Percentiles rank a stretch among this genome's conserved stretches.
Evolutionary conservation across 1,284 basidiomycete species (phyloP).

Genomic region (Peniophora sp.): DNA sequence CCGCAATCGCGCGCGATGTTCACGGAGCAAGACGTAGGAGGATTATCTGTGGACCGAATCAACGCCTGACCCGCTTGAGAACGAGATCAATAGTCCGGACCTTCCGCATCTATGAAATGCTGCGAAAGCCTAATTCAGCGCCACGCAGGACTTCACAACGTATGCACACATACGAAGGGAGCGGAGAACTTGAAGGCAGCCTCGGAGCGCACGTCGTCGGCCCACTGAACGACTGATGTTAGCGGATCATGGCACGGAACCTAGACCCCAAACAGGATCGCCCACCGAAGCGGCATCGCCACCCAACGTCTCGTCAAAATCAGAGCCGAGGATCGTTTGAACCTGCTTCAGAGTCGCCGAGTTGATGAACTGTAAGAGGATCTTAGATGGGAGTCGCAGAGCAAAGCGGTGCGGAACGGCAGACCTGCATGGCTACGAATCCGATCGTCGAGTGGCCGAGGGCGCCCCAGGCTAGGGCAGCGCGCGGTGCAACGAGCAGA

Average conservation of each 20-base stretch:
- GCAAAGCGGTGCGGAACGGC: neutral
- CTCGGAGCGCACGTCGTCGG: neutral
- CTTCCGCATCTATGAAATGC: conserved; percentile 44
- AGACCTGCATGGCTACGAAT: conserved; percentile 1
- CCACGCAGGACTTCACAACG: too few species aligned
- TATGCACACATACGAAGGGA: neutral
- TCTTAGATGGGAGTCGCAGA: too few species aligned
- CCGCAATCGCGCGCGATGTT: conserved; percentile 35
- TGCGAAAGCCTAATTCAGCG: too few species aligned
- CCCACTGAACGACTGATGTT: neutral
- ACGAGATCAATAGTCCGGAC: conserved; percentile 17
- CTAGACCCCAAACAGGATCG: neutral
- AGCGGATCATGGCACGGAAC: neutral
- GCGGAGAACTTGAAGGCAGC: neutral
- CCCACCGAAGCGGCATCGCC: neutral
- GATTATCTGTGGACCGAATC: conserved; percentile 27
- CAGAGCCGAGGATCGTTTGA: neutral
- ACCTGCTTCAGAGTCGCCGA: neutral
- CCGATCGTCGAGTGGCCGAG: neutral
- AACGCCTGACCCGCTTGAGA: neutral
- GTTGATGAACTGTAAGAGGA: neutral
- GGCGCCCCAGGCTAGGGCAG: neutral
- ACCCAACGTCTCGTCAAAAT: neutral
- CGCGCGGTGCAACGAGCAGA: neutral
- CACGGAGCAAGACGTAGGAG: conserved; percentile 41